Percentiles rank a stretch among this genome's conserved stretches.
Evolutionary conservation across 495 filamentous ascomycete species (phyloP).

Genomic region (Xylaria palmicola): DNA sequence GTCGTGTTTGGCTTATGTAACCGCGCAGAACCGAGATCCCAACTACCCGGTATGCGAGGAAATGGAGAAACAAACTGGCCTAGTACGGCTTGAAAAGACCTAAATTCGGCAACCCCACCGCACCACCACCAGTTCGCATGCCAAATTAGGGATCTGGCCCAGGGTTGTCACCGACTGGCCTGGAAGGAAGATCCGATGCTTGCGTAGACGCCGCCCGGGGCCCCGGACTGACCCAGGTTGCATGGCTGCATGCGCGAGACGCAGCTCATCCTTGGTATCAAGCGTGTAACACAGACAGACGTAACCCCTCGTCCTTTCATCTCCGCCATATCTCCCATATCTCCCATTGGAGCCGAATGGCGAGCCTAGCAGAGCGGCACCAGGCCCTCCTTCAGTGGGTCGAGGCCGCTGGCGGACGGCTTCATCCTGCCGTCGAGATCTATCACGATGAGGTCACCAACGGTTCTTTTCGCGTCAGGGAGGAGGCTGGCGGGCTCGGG

Average conservation of each 20-base stretch:
- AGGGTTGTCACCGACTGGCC: too few relatives aligned
- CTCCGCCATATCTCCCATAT: background rate
- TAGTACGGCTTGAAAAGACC: background rate
- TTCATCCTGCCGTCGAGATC: constrained; percentile 45
- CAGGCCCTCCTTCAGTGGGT: constrained; percentile 37
- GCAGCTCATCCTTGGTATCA: too few relatives aligned
- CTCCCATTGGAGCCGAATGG: constrained; percentile 17
- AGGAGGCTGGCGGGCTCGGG: constrained; percentile 14
- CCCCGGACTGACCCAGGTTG: background rate
- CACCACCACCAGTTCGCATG: background rate
- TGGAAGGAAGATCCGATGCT: background rate
- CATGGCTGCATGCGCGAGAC: background rate
- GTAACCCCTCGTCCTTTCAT: background rate
- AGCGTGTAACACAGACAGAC: background rate
- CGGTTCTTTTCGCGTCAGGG: constrained; percentile 44
- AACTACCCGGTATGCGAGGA: background rate
- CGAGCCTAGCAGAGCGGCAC: constrained; percentile 23
- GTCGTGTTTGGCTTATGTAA: background rate
- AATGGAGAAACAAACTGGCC: background rate
- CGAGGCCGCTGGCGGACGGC: constrained; percentile 31
- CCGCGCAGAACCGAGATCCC: too few relatives aligned
- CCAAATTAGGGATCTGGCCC: background rate
- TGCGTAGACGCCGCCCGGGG: background rate
- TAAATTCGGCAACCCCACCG: background rate
- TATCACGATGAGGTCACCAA: constrained; percentile 43